Evolutionary conservation across 1,284 basidiomycete species (phyloP), one percentile per base, ranked within the genome.

Genomic region (Hymenochaete sp.): DNA sequence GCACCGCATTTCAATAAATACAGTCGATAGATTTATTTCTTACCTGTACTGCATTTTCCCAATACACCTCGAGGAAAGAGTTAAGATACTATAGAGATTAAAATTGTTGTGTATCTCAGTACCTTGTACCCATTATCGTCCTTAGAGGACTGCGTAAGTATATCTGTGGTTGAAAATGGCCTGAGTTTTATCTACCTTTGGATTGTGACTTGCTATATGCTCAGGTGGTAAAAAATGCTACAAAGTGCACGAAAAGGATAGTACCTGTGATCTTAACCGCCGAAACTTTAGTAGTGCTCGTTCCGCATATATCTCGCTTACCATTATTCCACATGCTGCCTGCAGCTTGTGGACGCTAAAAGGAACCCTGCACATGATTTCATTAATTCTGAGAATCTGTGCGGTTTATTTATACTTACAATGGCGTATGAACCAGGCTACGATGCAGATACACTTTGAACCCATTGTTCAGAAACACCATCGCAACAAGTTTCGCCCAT

Each of bases 81-180:
- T 11, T 38, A 14, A 26, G 14, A 11, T 14, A 18, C 18, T 9
- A 3, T 21, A 24, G 24, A 4, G n/a, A 24, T 22, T 10, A 3
- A 33, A 33, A 6, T 1, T 18, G 13, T 37, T 4, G 21, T 3
- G 2, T 18, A 13, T 7, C 18, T 10, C 50, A 57, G 46, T 48
- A 79, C 83, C 65, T 92, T 91, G 64, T 85, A 91, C 2, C 89
- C 88, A 58, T 92, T 92, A 56, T 92, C 89, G 58, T 83, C 63
- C 83, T 85, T 35, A 5, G 13, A n/a, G 32, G 32, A 6, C 6
- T 16, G 21, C 5, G 14, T 35, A 8, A 19, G 13, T n/a, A 4
- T 6, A n/a, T 35, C 21, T 35, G 5, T 35, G 8, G 14, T n/a
- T 35, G 14, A 16, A 16, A n/a, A 35, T 41, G 32, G 24, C 27